Conservation (phyloP, 2,329 filamentous ascomycete species). For the Leptographium flavum region DNA sequence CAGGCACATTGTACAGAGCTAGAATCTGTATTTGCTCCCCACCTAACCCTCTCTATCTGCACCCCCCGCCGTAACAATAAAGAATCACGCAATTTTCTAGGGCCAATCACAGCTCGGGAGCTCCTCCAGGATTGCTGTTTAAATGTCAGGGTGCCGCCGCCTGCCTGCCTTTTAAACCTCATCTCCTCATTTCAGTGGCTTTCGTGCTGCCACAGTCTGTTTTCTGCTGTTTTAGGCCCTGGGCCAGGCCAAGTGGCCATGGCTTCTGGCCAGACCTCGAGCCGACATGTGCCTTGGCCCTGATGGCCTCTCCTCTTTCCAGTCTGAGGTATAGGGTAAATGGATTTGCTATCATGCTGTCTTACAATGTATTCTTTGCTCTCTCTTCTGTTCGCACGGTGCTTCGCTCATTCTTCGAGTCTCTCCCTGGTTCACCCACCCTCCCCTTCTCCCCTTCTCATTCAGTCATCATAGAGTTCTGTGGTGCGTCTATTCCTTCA, state of each 20-base stretch:
- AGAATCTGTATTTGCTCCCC: too few species aligned
- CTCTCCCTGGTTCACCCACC: not conserved
- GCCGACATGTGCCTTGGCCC: too few species aligned
- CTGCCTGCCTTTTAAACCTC: constrained; percentile 3
- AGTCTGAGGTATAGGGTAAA: too few species aligned
- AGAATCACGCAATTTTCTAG: constrained; percentile 9
- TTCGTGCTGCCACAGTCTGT: not conserved
- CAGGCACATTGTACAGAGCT: too few species aligned
- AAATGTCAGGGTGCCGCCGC: not conserved
- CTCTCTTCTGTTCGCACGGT: too few species aligned
- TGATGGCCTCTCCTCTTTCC: too few species aligned
- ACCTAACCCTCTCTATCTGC: too few species aligned
- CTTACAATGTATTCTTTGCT: too few species aligned
- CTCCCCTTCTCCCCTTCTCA: not conserved
- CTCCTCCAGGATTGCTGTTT: not conserved
- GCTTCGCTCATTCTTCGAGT: too few species aligned
- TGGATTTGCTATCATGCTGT: too few species aligned
- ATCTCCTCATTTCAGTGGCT: constrained; percentile 4
- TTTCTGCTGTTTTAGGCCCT: not conserved
- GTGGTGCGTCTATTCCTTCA: constrained; percentile 21
- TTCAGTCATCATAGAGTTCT: not conserved
- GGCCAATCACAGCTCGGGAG: constrained; percentile 7
- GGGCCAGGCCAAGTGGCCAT: not conserved
- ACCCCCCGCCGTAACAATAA: constrained; percentile 4
- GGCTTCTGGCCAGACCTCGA: too few species aligned